Base-by-base conservation (phyloP, 2,329 filamentous ascomycete species). In the Aspergillus tamarii region DNA sequence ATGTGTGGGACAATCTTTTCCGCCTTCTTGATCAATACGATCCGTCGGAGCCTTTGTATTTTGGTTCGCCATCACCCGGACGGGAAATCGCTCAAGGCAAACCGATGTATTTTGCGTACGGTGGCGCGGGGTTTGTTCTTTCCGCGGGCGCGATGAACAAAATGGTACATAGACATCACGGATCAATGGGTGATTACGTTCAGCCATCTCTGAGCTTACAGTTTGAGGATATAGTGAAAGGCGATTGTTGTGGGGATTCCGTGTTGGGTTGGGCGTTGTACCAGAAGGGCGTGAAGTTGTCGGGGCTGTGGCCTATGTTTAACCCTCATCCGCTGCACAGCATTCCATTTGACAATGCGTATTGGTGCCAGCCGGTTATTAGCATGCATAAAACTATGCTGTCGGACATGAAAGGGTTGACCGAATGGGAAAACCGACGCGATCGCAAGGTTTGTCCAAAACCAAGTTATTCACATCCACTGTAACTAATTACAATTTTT, bases 221-320 rank as follows among this genome's bases (percentile, higher is more conserved):
- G 63, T 84, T 80, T 76, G 74, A 82, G 53, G 73, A 78, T 7
- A 65, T 79, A 41, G 74, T 84, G 26, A 74, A 75, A 34, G 68
- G 77, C 14, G 84, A 88, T 63, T 85, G 83, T 71, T 85, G 84
- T 57, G 84, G 84, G 7, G 84, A 86, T 60, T 83, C 82, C 46
- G 79, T 86, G 8, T 71, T 85, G 4, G 84, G 84, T 3, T 83
- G 78, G 73, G 79, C 78, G 6, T 67, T 86, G 52, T 78, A 77
- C 65, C 77, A 82, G 46, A 79, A 77, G 23, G 81, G 81, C 1
- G 76, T 85, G 11, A 68, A 74, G 4, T 59, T 86, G 63, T 81
- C 79, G 21, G 83, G 83, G 7, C 76, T 83, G 59, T 85, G 80
- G 77, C 83, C 83, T 3, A 74, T 84, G 72, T 84, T 84, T 59